A percentile compares a stretch with the other conserved stretches of the same genome.
Conservation (phyloP, 805 yeast genomes). For the Tetrapisispora phaffii region DNA sequence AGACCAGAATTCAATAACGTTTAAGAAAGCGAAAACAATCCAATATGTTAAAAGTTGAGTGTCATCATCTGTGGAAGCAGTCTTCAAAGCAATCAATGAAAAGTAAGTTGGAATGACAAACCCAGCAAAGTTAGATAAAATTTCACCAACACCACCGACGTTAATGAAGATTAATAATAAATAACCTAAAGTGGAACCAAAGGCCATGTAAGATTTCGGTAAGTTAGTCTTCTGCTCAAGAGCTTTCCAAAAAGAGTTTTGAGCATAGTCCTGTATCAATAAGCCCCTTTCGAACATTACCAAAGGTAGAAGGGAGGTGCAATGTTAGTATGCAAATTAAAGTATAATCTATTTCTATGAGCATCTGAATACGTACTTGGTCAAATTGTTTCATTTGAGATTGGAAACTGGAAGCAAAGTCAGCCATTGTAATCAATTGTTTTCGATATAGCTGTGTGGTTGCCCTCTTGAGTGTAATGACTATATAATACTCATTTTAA, state of each 20-base stretch:
- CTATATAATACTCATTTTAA: too few relatives aligned
- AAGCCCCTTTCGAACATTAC: neutral
- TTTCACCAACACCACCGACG: constrained; percentile 90
- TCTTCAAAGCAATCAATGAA: constrained; percentile 75
- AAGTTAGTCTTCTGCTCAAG: constrained; percentile 38
- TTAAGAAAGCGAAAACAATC: constrained; percentile 94
- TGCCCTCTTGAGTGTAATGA: too few relatives aligned
- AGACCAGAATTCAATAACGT: constrained; percentile 92
- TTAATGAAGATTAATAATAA: constrained; percentile 74
- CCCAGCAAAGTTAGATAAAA: constrained; percentile 86
- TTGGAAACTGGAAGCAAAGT: constrained; percentile 38
- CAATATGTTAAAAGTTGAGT: constrained; percentile 87
- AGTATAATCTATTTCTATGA: neutral
- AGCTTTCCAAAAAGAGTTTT: constrained; percentile 29
- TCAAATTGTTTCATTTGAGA: constrained; percentile 39
- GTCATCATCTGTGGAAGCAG: constrained; percentile 63
- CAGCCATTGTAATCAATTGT: constrained; percentile 28
- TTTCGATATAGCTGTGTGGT: neutral
- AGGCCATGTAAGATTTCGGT: constrained; percentile 80
- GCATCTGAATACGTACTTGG: constrained; percentile 31
- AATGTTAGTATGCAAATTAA: neutral
- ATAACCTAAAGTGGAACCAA: constrained; percentile 57
- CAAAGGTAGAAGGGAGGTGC: neutral
- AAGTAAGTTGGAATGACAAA: constrained; percentile 83
- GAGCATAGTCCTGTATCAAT: constrained; percentile 21